phyloP scores from a whole-genome alignment of 2,329 filamentous ascomycete genomes.

The Ophiocordyceps polyrhachis-furcata region DNA sequence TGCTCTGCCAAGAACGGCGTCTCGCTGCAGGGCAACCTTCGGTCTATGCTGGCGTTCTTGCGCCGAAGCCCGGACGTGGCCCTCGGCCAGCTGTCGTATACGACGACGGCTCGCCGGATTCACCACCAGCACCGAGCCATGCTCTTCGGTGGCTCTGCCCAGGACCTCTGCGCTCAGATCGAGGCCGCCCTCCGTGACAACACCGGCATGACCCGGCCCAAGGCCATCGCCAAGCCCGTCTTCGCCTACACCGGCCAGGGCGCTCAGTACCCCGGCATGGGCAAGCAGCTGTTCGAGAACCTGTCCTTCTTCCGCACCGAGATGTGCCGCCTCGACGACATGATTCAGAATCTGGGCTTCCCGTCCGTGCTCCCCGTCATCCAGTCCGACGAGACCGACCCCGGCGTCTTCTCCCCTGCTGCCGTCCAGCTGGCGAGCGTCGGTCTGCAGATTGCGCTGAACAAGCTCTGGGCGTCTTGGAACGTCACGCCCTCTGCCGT shows the following conservation, averaged over 20 bases:
- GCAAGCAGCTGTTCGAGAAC: conserved; percentile 12
- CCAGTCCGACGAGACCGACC: conserved; percentile 11
- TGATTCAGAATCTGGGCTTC: conserved; percentile 13
- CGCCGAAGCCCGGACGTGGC: conserved; percentile 17
- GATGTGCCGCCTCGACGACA: conserved; percentile 11
- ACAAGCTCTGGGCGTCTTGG: conserved; percentile 16
- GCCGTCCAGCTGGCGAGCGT: conserved; percentile 17
- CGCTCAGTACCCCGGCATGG: conserved; percentile 10
- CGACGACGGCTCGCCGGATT: conserved; percentile 26
- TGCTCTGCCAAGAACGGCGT: conserved; percentile 4
- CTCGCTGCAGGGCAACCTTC: conserved; percentile 9
- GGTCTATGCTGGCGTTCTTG: conserved; percentile 20
- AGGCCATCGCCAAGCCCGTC: conserved; percentile 5
- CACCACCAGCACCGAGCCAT: conserved; percentile 1
- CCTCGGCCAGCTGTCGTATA: conserved; percentile 31
- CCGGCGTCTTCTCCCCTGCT: conserved; percentile 2
- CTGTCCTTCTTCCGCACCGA: conserved; percentile 12
- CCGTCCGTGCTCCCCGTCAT: conserved; percentile 21
- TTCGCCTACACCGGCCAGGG: conserved; percentile 26
- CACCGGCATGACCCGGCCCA: neutral
- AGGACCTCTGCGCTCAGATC: neutral
- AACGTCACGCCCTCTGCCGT: conserved; percentile 22
- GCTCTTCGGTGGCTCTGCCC: neutral
- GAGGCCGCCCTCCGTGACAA: neutral
- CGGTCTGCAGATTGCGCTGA: conserved; percentile 20